Evolutionary conservation across 2,329 filamentous ascomycete species (phyloP).

Genomic region (Nemania sp.): DNA sequence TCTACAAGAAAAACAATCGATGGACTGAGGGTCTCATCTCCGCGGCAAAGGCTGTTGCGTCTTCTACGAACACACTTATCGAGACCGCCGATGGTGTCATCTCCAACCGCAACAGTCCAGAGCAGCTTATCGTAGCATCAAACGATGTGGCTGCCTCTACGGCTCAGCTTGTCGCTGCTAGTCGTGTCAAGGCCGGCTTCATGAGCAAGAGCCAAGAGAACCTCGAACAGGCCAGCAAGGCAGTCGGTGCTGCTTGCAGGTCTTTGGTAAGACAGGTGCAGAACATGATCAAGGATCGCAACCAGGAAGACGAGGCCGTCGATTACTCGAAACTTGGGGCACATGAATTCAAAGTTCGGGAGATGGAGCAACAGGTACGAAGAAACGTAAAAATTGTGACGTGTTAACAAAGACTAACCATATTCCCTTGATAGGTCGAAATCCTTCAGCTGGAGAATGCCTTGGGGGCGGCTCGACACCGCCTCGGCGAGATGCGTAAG

Average conservation of each 20-base stretch:
- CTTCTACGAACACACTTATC: constrained; percentile 94
- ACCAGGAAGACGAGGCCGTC: constrained; percentile 82
- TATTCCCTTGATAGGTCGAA: constrained; percentile 75
- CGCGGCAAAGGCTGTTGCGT: constrained; percentile 94
- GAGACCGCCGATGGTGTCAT: constrained; percentile 98
- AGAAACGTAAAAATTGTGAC: not conserved
- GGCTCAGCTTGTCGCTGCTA: constrained; percentile 94
- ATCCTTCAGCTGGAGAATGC: constrained; percentile 95
- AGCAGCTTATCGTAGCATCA: constrained; percentile 97
- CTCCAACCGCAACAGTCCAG: constrained; percentile 88
- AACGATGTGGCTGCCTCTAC: constrained; percentile 97
- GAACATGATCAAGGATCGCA: constrained; percentile 88
- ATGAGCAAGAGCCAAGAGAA: constrained; percentile 97
- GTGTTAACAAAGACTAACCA: constrained; percentile 38
- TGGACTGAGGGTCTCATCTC: constrained; percentile 99
- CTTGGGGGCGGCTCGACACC: constrained; percentile 80
- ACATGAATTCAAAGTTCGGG: constrained; percentile 97
- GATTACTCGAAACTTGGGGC: constrained; percentile 90
- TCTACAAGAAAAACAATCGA: constrained; percentile 99
- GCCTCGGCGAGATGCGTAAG: constrained; percentile 97
- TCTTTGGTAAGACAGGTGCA: constrained; percentile 93
- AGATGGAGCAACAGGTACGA: constrained; percentile 99
- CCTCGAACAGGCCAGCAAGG: constrained; percentile 90
- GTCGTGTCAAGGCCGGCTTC: constrained; percentile 95
- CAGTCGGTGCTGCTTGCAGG: constrained; percentile 89